These are phyloP conservation scores for Xylariaceae sp. DNA, from an alignment of 2,329 filamentous ascomycete genomes.

Conservation along the genomic window DNA sequence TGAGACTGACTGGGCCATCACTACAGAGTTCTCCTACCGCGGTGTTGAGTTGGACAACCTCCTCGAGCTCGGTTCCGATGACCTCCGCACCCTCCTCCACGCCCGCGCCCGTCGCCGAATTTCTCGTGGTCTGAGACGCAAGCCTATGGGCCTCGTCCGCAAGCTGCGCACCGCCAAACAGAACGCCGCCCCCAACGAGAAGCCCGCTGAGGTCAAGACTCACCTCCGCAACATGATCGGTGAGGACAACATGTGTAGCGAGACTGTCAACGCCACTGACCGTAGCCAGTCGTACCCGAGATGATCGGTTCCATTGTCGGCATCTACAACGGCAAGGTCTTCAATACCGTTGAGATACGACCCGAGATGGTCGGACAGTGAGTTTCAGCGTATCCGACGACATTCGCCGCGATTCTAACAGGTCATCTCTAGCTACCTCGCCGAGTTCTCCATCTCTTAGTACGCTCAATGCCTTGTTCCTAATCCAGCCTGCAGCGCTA, in stretches of 20 bases:
- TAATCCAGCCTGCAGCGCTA: conserved; percentile 38
- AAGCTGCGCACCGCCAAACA: conserved; percentile 99
- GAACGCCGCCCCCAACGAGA: conserved; percentile 74
- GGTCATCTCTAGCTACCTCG: conserved; percentile 53
- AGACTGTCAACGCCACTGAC: background rate
- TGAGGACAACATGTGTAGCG: background rate
- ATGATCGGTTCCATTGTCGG: conserved; percentile 99
- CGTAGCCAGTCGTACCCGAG: conserved; percentile 73
- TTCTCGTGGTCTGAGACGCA: conserved; percentile 99
- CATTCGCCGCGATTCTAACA: conserved; percentile 3
- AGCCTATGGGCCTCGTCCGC: conserved; percentile 99
- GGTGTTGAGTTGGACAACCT: conserved; percentile 99
- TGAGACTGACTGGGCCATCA: conserved; percentile 73
- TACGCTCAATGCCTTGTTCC: conserved; percentile 51
- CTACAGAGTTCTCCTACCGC: conserved; percentile 91
- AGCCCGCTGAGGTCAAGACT: conserved; percentile 98
- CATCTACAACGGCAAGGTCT: conserved; percentile 99
- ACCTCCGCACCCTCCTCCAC: conserved; percentile 99
- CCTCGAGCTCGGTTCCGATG: conserved; percentile 96
- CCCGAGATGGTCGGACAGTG: conserved; percentile 98
- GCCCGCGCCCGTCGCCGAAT: conserved; percentile 97
- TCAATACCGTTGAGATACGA: conserved; percentile 99
- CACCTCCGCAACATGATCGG: conserved; percentile 99
- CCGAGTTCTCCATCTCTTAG: conserved; percentile 99
- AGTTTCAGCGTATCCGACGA: conserved; percentile 48